Percentiles rank a stretch among this genome's conserved stretches.
These are phyloP conservation scores for Castanospermum australe DNA, from an alignment of 306 rosid species.

Conservation along the genomic window DNA sequence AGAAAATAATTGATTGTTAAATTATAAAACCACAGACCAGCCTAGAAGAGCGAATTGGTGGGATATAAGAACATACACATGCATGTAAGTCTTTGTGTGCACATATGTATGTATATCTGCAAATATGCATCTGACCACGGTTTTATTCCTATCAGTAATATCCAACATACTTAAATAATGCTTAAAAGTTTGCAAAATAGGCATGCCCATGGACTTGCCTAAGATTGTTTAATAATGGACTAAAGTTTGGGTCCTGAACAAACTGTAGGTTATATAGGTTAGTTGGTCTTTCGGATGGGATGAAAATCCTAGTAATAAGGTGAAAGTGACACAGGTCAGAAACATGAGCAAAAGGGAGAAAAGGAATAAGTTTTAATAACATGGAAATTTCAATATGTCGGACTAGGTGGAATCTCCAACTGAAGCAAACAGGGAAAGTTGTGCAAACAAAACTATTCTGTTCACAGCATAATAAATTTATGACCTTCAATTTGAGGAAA, in stretches of 20 bases:
- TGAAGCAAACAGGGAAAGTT: not conserved
- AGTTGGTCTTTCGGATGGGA: not conserved
- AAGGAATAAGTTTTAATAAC: no score
- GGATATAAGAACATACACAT: not conserved
- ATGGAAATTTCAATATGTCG: not conserved
- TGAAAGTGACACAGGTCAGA: conserved; percentile 20
- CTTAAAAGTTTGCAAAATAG: not conserved
- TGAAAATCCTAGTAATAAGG: not conserved
- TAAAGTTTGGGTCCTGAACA: not conserved
- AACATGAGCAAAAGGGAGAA: conserved; percentile 21
- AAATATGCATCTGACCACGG: not conserved
- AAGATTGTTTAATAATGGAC: not conserved
- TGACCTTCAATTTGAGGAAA: not conserved
- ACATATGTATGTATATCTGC: not conserved
- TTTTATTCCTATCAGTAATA: not conserved
- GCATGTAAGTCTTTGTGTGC: not conserved
- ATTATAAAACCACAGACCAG: not conserved
- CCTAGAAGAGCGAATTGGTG: not conserved
- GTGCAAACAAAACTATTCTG: not conserved
- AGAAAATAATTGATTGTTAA: not conserved
- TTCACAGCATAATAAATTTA: not conserved
- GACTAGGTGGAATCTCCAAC: not conserved
- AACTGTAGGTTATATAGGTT: not conserved
- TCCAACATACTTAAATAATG: not conserved
- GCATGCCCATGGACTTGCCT: not conserved